Evolutionary conservation across 1,284 basidiomycete species (phyloP).

Genomic region (Leccinum discolor): DNA sequence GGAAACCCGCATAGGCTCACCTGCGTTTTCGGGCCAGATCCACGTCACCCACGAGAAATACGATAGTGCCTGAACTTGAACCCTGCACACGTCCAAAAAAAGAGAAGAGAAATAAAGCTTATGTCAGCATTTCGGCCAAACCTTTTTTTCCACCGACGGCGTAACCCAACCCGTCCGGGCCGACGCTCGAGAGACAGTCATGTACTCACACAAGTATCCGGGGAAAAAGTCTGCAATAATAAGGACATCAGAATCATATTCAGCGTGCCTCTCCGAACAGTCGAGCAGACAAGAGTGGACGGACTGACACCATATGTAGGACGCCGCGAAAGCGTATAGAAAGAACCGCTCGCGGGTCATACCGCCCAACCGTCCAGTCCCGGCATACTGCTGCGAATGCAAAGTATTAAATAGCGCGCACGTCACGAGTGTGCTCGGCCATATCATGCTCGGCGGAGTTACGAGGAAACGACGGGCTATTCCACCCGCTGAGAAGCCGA

Average conservation of each 20-base stretch:
- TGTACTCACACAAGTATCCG: conserved; percentile 37
- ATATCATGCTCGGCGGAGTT: conserved; percentile 43
- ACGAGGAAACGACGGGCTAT: conserved; percentile 42
- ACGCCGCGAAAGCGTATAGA: conserved; percentile 41
- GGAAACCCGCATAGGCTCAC: conserved; percentile 17
- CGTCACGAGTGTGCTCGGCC: conserved; percentile 51
- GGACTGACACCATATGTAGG: conserved; percentile 43
- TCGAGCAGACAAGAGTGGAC: not conserved
- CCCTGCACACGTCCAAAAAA: not conserved
- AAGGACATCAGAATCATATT: conserved; percentile 1
- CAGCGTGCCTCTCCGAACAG: not conserved
- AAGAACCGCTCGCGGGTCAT: conserved; percentile 55
- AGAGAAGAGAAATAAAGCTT: not conserved
- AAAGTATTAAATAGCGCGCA: conserved; percentile 55
- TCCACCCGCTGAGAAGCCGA: conserved; percentile 46
- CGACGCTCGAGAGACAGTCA: not conserved
- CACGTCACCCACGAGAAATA: conserved; percentile 63
- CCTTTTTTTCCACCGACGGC: not conserved
- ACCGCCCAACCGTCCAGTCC: conserved; percentile 38
- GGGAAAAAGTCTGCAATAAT: conserved; percentile 40
- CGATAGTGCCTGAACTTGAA: conserved; percentile 41
- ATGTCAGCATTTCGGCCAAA: not conserved
- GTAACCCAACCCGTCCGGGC: not conserved
- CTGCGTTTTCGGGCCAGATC: conserved; percentile 49
- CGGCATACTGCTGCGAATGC: conserved; percentile 51